Base-by-base conservation (phyloP, 2,329 filamentous ascomycete genomes). In the Fusarium kyushuense region DNA sequence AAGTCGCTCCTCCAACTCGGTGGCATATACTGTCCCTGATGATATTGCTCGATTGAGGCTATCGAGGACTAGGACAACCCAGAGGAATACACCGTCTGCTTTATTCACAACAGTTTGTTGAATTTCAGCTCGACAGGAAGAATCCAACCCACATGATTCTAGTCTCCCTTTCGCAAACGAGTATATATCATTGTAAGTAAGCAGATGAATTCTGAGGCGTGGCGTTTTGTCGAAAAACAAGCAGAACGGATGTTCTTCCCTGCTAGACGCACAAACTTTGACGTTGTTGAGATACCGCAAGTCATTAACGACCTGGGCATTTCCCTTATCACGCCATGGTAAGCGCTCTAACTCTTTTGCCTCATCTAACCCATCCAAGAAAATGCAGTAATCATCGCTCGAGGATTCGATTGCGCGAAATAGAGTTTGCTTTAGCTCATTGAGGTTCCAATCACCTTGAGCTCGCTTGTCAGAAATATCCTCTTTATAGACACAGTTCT, bases 21-120 rank as follows among this genome's bases (percentile, higher is more conserved):
- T 1, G 0, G 19, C 7, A 1, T 2, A 13, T 11, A 16, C 6
- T 3, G 16, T 3, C 1, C 27, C 16, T 4, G 14, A n/a, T 0
- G 9, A 19, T 1, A 54, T 46, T 8, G 30, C 30, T 16, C 13
- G 21, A 11, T 54, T 54, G 4, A 54, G 2, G 5, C 30, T 17
- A 1, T 29, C 30, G 6, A 54, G 6, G 1, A 54, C n/a, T 5
- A 54, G 6, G 2, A 23, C 17, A 9, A 19, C 35, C 35, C 35
- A 38, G 5, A 38, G n/a, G 11, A 38, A 38, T 13, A 38, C 35
- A 19, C 35, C 41, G 6, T 29, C n/a, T 23, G 45, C 45, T 32
- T 33, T 48, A 19, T 23, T 4, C 5, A 48, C 30, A 25, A 48
- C 6, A 10, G 3, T 35, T 2, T 0, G 0, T 8, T 35, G 14